Evolutionary conservation across 441 rosid genomes (phyloP).

Genomic region (Rhodomyrtus psidioides): DNA sequence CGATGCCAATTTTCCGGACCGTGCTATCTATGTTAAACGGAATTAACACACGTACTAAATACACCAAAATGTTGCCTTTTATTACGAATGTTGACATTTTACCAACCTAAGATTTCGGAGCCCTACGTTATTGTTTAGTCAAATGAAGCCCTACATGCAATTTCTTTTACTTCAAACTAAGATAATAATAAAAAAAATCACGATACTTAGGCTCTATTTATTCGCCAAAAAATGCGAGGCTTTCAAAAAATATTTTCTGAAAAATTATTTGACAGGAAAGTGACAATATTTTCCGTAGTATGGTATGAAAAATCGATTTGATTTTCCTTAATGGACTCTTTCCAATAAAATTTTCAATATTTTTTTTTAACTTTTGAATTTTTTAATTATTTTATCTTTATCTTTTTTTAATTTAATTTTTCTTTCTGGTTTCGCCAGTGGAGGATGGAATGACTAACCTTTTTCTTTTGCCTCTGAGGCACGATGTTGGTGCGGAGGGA

Average conservation of each 20-base stretch:
- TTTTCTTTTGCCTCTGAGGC: slow-evolving; percentile 67
- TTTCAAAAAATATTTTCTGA: no score
- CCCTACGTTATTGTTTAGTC: background rate
- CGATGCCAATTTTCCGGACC: background rate
- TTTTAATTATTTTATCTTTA: no score
- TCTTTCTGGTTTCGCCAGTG: background rate
- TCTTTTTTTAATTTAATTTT: no score
- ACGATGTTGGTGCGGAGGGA: slow-evolving; percentile 54
- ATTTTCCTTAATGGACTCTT: no score
- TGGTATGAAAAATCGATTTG: no score
- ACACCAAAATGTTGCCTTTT: background rate
- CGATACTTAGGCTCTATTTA: no score
- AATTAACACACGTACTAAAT: background rate
- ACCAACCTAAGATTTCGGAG: background rate
- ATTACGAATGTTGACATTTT: background rate
- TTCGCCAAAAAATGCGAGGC: no score
- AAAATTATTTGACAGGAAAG: no score
- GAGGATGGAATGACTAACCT: slow-evolving; percentile 5
- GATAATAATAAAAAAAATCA: background rate
- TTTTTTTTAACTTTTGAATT: no score
- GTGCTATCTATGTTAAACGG: background rate
- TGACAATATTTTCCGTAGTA: no score
- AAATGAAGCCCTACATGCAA: background rate
- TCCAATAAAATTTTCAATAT: no score
- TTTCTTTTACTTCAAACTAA: background rate